Percentiles rank a stretch among this genome's conserved stretches.
Evolutionary conservation across 768 basidiomycete species (phyloP).

Genomic region (Podaxis sp.): DNA sequence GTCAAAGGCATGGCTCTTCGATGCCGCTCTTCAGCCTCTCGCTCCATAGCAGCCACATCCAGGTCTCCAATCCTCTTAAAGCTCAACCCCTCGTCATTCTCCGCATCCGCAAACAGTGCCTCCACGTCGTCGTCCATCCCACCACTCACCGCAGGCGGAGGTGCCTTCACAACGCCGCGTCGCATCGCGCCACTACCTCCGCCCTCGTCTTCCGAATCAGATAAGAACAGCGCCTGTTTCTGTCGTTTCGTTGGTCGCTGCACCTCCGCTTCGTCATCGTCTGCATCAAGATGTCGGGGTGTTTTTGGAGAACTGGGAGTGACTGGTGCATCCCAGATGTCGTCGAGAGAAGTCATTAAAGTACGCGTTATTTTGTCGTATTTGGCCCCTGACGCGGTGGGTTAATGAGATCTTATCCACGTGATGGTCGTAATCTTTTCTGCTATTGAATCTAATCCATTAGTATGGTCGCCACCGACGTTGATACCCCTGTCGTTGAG

Average conservation of each 20-base stretch:
- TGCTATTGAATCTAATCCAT: conserved; percentile 5
- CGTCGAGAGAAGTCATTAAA: conserved; percentile 42
- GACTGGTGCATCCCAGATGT: conserved; percentile 61
- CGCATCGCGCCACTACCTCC: conserved; percentile 29
- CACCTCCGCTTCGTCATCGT: conserved; percentile 20
- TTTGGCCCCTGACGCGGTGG: conserved; percentile 30
- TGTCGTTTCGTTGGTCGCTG: conserved; percentile 34
- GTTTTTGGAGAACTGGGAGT: conserved; percentile 21
- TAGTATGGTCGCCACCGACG: conserved; percentile 11
- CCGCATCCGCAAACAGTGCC: conserved; percentile 37
- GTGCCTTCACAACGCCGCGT: conserved; percentile 25
- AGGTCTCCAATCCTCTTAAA: conserved; percentile 48
- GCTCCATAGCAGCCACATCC: conserved; percentile 51
- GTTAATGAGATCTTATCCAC: conserved; percentile 19
- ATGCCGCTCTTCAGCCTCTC: conserved; percentile 52
- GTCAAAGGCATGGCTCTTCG: conserved; percentile 35
- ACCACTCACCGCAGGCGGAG: conserved; percentile 33
- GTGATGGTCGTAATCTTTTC: conserved; percentile 20
- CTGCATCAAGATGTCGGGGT: conserved; percentile 13
- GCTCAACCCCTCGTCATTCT: conserved; percentile 33
- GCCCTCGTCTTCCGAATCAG: conserved; percentile 54
- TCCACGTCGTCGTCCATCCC: conserved; percentile 44
- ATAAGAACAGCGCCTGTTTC: conserved; percentile 51
- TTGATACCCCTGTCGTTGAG: conserved; percentile 54
- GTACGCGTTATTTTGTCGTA: conserved; percentile 41